Percentiles rank a stretch among this genome's conserved stretches.
These are phyloP conservation scores for Spergularia bocconei DNA, from an alignment of 148 eudicot species.

Conservation along the genomic window DNA sequence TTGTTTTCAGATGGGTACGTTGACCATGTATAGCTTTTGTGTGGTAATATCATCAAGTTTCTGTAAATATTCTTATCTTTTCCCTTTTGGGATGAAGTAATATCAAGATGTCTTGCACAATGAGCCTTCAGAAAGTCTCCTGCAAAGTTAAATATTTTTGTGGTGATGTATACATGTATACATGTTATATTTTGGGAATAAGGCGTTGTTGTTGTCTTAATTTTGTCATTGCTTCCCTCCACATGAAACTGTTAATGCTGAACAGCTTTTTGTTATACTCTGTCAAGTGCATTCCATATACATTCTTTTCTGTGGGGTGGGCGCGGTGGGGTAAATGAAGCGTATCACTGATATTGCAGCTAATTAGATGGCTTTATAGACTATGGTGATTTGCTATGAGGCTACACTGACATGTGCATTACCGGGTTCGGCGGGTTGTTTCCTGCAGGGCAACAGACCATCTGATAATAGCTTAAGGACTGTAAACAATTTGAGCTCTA, in stretches of 20 bases:
- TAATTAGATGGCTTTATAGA: background rate
- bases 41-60: background rate
- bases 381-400: background rate
- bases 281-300: background rate
- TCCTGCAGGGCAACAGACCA: constrained; percentile 31
- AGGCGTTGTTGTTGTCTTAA: no score
- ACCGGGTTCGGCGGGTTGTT: background rate
- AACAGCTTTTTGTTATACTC: background rate
- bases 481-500: constrained; percentile 40
- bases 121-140: background rate
- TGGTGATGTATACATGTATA: no score
- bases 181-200: no score
- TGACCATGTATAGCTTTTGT: background rate
- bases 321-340: background rate
- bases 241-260: background rate
- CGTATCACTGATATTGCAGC: background rate
- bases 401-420: constrained; percentile 1
- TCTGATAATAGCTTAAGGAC: constrained; percentile 47
- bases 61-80: background rate
- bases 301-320: constrained; percentile 10
- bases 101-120: background rate
- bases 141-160: background rate
- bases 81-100: background rate
- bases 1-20: background rate
- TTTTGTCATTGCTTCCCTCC: background rate